Base-by-base conservation (phyloP, 1,139 yeast species). In the Geotrichum restrictum region DNA sequence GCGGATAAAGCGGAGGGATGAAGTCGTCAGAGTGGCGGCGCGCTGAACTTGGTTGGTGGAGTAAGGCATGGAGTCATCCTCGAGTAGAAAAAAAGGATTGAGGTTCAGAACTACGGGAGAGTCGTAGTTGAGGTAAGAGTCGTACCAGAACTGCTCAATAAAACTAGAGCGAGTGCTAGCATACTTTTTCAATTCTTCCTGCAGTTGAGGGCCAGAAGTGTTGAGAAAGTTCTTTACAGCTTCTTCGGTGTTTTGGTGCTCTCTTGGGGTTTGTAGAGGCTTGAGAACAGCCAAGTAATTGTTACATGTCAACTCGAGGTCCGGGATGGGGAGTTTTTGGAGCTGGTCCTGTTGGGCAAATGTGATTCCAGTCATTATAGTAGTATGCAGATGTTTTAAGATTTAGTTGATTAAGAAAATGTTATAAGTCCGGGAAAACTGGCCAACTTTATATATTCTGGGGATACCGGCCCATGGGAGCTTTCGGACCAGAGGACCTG, bases 111-210 rank as follows among this genome's bases (percentile, higher is more conserved):
- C 96, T 48, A 88, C 95, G 1, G 74, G 95, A 22, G 88, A 85
- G 69, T 88, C 96, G 66, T 86, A 86, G 67, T 83, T 83, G 59
- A 88, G 75, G 68, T 88, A 88, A 2, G 95, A 81, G 65, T 88
- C 96, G 67, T 82, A 88, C 96, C 96, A 88, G 67, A 88, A 88
- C 67, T 88, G 95, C 69, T 88, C 96, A 58, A 88, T 88, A 68
- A 85, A 88, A 10, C 94, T 83, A 52, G 86, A 80, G 60, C 89
- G 74, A 19, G 79, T 70, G 54, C 79, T 74, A 8, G 88, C 76
- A 62, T 85, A 87, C 52, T 79, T 79, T 46, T 81, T 71, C 47
- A 88, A 75, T 62, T 82, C 82, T 32, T 78, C 72, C 59, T 85
- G 88, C 59, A 88, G 74, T 53, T 78, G 74, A 31, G 81, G 77